Evolutionary conservation across 1,284 basidiomycete genomes (phyloP).

Genomic region (Irpex rosettiformis): DNA sequence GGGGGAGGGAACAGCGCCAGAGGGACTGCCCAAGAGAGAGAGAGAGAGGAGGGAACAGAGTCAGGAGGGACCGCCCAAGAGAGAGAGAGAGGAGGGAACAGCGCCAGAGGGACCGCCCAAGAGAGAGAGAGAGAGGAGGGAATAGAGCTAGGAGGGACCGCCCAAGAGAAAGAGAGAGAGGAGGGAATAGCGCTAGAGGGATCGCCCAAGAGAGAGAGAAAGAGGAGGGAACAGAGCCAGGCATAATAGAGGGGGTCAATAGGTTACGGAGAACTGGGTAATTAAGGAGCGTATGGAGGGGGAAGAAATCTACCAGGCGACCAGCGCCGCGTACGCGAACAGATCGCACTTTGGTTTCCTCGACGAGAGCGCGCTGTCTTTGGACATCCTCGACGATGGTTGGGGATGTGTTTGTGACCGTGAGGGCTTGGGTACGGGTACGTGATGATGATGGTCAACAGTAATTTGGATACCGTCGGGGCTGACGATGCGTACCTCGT

Average conservation of each 20-base stretch:
- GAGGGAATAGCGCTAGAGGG: no score
- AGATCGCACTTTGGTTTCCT: conserved; percentile 32
- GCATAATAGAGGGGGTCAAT: background rate
- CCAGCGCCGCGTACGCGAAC: conserved; percentile 45
- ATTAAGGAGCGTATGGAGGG: background rate
- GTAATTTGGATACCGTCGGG: conserved; percentile 31
- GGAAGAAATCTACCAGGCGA: conserved; percentile 40
- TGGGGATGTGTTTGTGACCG: conserved; percentile 4
- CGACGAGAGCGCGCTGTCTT: background rate
- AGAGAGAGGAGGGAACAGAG: no score
- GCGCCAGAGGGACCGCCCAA: no score
- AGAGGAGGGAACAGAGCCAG: background rate
- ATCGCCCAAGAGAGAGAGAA: no score
- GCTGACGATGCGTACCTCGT: conserved; percentile 42
- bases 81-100: no score
- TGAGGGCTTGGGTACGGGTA: conserved; percentile 22
- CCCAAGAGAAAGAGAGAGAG: no score
- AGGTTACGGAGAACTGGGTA: background rate
- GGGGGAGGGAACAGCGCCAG: background rate
- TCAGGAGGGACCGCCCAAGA: no score
- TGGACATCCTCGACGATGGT: conserved; percentile 20
- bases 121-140: no score
- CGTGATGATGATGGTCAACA: conserved; percentile 13
- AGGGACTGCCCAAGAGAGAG: no score
- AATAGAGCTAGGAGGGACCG: no score